Percentiles rank a stretch among this genome's conserved stretches.
These are phyloP conservation scores for Fraxinus greggii DNA, from an alignment of 305 asterid species.

Conservation along the genomic window DNA sequence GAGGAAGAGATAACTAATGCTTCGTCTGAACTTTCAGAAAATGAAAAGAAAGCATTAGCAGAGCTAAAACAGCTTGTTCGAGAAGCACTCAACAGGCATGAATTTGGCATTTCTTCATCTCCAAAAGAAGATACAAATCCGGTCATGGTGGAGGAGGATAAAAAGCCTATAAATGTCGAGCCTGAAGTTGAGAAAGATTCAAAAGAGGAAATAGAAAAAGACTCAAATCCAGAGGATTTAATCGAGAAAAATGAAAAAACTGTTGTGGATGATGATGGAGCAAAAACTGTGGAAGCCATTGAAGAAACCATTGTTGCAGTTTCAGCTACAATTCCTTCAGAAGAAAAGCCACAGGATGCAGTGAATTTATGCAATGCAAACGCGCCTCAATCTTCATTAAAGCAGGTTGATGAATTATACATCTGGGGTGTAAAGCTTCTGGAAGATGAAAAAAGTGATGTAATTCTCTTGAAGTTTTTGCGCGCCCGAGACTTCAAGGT, in stretches of 20 bases:
- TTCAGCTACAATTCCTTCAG: not conserved
- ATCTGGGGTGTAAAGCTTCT: constrained; percentile 34
- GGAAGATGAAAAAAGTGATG: constrained; percentile 31
- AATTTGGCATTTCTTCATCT: not conserved
- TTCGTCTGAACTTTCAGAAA: constrained; percentile 9
- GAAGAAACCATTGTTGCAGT: constrained; percentile 21
- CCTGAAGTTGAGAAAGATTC: not conserved
- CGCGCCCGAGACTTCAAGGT: constrained; percentile 35
- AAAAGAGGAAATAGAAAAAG: not conserved
- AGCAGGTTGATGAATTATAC: not conserved
- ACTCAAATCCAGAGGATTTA: not conserved
- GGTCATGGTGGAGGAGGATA: not conserved
- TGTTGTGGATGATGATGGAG: constrained; percentile 15
- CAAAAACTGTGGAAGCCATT: constrained; percentile 26
- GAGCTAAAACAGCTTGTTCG: constrained; percentile 28
- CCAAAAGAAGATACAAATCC: not conserved
- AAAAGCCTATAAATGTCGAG: not conserved
- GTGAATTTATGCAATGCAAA: not conserved
- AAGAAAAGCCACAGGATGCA: not conserved
- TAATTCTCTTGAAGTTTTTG: constrained; percentile 29
- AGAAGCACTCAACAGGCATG: constrained; percentile 20
- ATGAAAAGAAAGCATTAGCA: constrained; percentile 23
- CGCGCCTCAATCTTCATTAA: not conserved
- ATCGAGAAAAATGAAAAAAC: not conserved
- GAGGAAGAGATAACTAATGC: not conserved